Conservation (phyloP, 2,329 filamentous ascomycete genomes). For the Sclerotinia subarctica region DNA sequence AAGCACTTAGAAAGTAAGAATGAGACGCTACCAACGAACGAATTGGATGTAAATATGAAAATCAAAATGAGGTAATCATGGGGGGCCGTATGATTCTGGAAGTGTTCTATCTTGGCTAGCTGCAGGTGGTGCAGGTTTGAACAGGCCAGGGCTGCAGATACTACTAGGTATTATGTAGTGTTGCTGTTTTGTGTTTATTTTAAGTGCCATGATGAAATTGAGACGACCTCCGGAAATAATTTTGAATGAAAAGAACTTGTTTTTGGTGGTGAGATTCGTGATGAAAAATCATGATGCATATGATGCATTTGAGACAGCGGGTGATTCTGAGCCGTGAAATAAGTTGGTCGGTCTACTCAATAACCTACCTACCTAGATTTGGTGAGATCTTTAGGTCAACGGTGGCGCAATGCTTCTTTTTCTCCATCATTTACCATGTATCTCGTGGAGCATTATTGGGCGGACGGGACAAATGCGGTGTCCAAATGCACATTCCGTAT, state of each 20-base stretch:
- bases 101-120: constrained; percentile 17
- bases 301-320: constrained; percentile 8
- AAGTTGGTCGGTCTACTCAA: neutral
- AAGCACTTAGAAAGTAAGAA: constrained; percentile 19
- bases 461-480: neutral
- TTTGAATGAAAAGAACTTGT: neutral
- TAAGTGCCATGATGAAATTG: constrained; percentile 4
- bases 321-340: constrained; percentile 6
- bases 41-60: neutral
- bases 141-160: constrained; percentile 1
- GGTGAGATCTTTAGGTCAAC: constrained; percentile 6
- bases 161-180: neutral
- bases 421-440: constrained; percentile 1
- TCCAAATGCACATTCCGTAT: constrained; percentile 4
- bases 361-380: neutral
- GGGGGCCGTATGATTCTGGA: constrained; percentile 16
- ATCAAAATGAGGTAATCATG: constrained; percentile 20
- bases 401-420: constrained; percentile 14
- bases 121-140: constrained; percentile 8
- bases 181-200: constrained; percentile 14
- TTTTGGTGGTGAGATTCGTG: constrained; percentile 6
- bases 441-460: neutral
- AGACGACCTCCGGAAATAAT: neutral
- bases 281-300: neutral
- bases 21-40: neutral